Percentiles rank a stretch among this genome's conserved stretches.
These are phyloP conservation scores for Alternaria arbusti DNA, from an alignment of 2,329 filamentous ascomycete species.

Conservation along the genomic window DNA sequence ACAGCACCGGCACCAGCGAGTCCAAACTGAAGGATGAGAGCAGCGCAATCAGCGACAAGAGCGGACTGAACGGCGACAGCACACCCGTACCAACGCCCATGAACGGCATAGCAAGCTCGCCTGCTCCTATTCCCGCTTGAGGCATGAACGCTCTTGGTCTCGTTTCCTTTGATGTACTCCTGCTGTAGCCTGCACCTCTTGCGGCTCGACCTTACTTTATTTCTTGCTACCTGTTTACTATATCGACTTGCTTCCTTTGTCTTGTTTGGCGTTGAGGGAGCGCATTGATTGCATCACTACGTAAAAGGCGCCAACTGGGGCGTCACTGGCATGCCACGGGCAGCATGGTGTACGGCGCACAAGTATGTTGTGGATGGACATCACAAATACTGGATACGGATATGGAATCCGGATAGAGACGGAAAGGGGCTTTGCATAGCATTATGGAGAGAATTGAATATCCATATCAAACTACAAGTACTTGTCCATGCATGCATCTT, in stretches of 20 bases:
- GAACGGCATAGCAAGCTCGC: conserved; percentile 58
- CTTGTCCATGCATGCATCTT: neutral
- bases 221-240: conserved; percentile 17
- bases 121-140: conserved; percentile 50
- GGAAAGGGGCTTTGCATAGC: conserved; percentile 6
- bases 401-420: neutral
- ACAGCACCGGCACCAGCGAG: conserved; percentile 62
- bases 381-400: conserved; percentile 4
- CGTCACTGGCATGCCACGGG: conserved; percentile 23
- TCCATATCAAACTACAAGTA: neutral
- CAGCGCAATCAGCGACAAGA: conserved; percentile 67
- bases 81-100: conserved; percentile 53
- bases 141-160: neutral
- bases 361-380: neutral
- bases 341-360: conserved; percentile 8
- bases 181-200: neutral
- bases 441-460: conserved; percentile 1
- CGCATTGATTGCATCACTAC: conserved; percentile 23
- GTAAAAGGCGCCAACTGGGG: conserved; percentile 24
- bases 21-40: conserved; percentile 64
- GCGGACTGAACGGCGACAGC: conserved; percentile 59
- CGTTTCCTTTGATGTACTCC: neutral
- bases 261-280: conserved; percentile 35
- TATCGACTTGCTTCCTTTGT: conserved; percentile 17
- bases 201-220: neutral